Evolutionary conservation across 768 basidiomycete species (phyloP), one percentile per base, ranked within the genome.

Genomic region (Nidula microcarpa): DNA sequence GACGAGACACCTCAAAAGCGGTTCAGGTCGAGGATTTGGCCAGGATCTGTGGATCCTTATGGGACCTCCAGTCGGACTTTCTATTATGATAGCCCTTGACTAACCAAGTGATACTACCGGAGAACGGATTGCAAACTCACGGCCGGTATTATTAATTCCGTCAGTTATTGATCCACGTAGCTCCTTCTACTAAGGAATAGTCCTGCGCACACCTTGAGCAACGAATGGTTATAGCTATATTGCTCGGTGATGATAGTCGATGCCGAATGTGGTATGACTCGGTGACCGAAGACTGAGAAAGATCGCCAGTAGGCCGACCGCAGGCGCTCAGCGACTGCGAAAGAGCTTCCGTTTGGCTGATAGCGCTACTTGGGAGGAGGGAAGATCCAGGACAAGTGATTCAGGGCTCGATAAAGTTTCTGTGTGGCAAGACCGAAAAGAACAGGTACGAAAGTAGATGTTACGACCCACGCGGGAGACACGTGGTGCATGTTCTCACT

Each of bases 31-130:
- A 46, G 44, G 44, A 46, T 46, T 46, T 46, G 44, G 54, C 50
- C 47, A 33, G 47, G 55, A 57, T 55, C 48, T 61, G 73, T 68
- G 69, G 70, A 72, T 74, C 74, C 64, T 62, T 73, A 68, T 67
- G 65, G 65, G 73, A 73, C 66, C 66, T 62, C 23, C 23, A 49
- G 65, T 65, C 72, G 71, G 70, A 71, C 71, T 73, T 73, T 72
- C 67, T 67, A 72, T 62, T 65, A 18, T 46, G 44, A 46, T 18
- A 46, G 23, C 44, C 5, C 10, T 46, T 46, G 44, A 46, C 44
- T 57, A 46, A 46, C 14, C 18, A 46, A 10, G 44, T 23, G 14
- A 18, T 46, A 46, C 44, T 14, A 46, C 13, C 18, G 44, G 18
- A 14, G 23, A 46, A 46, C 3, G 18, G 44, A 23, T 10, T 14